Evolutionary conservation across 2,329 filamentous ascomycete genomes (phyloP).

Genomic region (Septoria petroselini): DNA sequence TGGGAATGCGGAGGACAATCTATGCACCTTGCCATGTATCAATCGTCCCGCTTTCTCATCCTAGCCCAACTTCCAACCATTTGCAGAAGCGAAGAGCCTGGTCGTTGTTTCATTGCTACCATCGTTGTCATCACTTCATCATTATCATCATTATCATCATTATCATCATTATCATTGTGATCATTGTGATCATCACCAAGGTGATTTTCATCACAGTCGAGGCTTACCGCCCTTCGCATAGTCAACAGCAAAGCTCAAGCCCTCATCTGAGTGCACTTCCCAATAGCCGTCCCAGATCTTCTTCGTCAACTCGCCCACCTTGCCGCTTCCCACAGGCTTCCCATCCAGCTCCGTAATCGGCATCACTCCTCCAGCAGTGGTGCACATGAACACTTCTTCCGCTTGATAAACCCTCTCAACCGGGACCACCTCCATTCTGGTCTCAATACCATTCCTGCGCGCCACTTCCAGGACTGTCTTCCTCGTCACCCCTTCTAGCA

Average conservation of each 20-base stretch:
- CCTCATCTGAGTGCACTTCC: slow-evolving; percentile 47
- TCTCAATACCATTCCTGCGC: slow-evolving; percentile 34
- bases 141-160: too few relatives aligned
- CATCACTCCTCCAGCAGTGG: slow-evolving; percentile 55
- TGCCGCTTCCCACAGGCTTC: slow-evolving; percentile 42
- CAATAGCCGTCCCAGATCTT: slow-evolving; percentile 54
- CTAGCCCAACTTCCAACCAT: too few relatives aligned
- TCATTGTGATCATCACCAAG: too few relatives aligned
- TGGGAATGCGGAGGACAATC: too few relatives aligned
- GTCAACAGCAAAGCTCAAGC: slow-evolving; percentile 19
- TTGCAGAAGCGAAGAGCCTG: too few relatives aligned
- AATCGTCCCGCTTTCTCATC: too few relatives aligned
- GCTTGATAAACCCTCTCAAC: slow-evolving; percentile 43
- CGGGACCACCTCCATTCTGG: slow-evolving; percentile 45
- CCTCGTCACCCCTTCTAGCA: slow-evolving; percentile 50
- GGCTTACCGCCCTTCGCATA: too few relatives aligned
- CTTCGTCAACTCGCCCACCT: slow-evolving; percentile 48
- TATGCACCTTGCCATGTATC: too few relatives aligned
- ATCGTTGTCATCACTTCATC: too few relatives aligned
- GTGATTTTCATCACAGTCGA: too few relatives aligned
- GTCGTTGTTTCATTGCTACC: too few relatives aligned
- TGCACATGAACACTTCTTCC: slow-evolving; percentile 55
- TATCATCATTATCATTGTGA: too few relatives aligned
- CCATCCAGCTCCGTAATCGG: slow-evolving; percentile 51
- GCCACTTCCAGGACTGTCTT: slow-evolving; percentile 50